A percentile compares a stretch with the other conserved stretches of the same genome.
These are phyloP conservation scores for Irpex sp. DNA, from an alignment of 1,284 basidiomycete genomes.

Conservation along the genomic window DNA sequence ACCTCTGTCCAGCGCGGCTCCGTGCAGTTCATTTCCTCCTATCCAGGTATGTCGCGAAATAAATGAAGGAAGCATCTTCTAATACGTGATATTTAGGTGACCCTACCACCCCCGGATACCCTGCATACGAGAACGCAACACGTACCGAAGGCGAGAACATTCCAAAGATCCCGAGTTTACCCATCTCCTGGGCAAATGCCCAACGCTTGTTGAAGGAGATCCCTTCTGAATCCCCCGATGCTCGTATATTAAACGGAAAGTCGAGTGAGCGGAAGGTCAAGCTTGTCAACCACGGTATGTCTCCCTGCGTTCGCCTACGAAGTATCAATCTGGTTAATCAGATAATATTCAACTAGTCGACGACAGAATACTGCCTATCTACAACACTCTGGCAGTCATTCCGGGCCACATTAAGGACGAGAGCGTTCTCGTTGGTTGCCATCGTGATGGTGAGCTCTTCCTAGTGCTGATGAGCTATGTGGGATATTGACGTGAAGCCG, in stretches of 20 bases:
- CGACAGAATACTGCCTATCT: constrained; percentile 76
- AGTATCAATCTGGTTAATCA: background rate
- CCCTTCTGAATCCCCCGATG: constrained; percentile 35
- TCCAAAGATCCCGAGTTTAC: constrained; percentile 81
- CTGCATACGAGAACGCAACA: constrained; percentile 83
- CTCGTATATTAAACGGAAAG: constrained; percentile 57
- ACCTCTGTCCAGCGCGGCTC: constrained; percentile 84
- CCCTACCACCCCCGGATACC: constrained; percentile 83
- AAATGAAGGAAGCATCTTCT: background rate
- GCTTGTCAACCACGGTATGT: constrained; percentile 8
- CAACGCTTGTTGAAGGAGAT: constrained; percentile 60
- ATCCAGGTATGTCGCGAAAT: constrained; percentile 46
- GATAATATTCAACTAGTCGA: constrained; percentile 44
- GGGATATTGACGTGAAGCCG: background rate
- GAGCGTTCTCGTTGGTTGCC: constrained; percentile 82
- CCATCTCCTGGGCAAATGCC: constrained; percentile 72
- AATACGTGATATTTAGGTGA: constrained; percentile 37
- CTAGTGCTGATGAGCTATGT: background rate
- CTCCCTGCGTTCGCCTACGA: background rate
- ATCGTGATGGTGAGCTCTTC: constrained; percentile 68
- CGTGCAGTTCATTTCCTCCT: constrained; percentile 78
- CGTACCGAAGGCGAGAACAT: constrained; percentile 67
- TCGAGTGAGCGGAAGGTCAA: constrained; percentile 31
- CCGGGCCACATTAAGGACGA: constrained; percentile 88
- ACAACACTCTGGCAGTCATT: constrained; percentile 89